phyloP scores from a whole-genome alignment of 1,284 basidiomycete genomes.

The Pascua sp. region DNA sequence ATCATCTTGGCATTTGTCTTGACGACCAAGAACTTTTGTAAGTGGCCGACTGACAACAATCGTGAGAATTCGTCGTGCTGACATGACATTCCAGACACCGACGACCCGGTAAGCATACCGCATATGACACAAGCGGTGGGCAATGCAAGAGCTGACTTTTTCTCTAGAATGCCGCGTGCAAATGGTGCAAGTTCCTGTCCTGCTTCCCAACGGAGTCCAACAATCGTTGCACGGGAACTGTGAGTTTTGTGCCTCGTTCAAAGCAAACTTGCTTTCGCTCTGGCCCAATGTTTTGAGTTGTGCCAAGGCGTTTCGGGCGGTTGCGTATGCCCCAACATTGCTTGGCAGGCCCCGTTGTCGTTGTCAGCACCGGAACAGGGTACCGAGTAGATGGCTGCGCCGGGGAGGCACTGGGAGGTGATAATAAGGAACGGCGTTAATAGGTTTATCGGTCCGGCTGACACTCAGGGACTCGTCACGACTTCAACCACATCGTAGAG shows the following conservation, averaged over 20 bases:
- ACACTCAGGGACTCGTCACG: too few relatives aligned
- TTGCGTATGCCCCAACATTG: too few relatives aligned
- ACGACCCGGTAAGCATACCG: conserved; percentile 31
- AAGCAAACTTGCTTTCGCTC: too few relatives aligned
- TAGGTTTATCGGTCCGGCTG: too few relatives aligned
- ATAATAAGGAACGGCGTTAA: too few relatives aligned
- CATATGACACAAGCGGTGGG: not conserved
- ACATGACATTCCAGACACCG: conserved; percentile 25
- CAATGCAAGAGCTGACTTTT: not conserved
- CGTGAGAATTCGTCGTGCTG: not conserved
- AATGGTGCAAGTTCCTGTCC: conserved; percentile 83
- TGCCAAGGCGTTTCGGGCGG: too few relatives aligned
- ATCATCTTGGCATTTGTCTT: conserved; percentile 76
- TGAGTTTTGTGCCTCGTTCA: conserved; percentile 17
- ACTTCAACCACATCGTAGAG: too few relatives aligned
- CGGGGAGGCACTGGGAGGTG: too few relatives aligned
- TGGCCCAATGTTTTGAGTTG: too few relatives aligned
- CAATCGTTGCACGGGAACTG: conserved; percentile 67
- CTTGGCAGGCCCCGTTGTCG: too few relatives aligned
- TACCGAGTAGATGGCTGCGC: too few relatives aligned
- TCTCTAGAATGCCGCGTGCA: conserved; percentile 61
- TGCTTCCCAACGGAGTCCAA: conserved; percentile 77
- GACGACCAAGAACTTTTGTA: conserved; percentile 77
- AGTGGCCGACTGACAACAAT: conserved; percentile 8
- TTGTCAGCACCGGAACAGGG: too few relatives aligned